Conservation (phyloP, 257 asterid species). For the Eucommia ulmoides region DNA sequence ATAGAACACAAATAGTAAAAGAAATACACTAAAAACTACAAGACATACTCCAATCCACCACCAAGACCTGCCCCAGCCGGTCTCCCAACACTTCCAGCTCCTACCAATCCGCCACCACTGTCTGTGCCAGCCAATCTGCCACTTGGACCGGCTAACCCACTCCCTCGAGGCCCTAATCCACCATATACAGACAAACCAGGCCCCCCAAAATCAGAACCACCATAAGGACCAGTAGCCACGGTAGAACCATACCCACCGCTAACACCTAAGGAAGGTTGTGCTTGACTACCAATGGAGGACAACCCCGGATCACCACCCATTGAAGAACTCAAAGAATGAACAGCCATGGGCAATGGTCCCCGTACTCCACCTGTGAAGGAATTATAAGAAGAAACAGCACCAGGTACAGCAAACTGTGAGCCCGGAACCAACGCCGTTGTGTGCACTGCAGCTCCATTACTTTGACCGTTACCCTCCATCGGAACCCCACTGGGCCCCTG, state of each 20-base stretch:
- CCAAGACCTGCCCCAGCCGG: slow-evolving; percentile 17
- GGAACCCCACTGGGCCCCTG: slow-evolving; percentile 17
- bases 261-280: slow-evolving; percentile 24
- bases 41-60: slow-evolving; percentile 9
- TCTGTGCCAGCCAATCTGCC: slow-evolving; percentile 14
- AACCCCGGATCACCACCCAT: slow-evolving; percentile 36
- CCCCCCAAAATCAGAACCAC: slow-evolving; percentile 39
- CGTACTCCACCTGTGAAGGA: slow-evolving; percentile 26
- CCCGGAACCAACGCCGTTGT: slow-evolving; percentile 19
- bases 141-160: slow-evolving; percentile 11
- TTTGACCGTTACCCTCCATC: slow-evolving; percentile 24
- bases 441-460: slow-evolving; percentile 28
- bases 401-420: slow-evolving; percentile 39
- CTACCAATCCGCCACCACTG: slow-evolving; percentile 17
- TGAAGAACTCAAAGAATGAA: slow-evolving; percentile 11
- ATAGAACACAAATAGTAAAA: no score
- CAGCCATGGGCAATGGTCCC: slow-evolving; percentile 13
- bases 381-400: slow-evolving; percentile 25
- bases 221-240: slow-evolving; percentile 38
- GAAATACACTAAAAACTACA: no score
- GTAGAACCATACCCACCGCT: slow-evolving; percentile 34
- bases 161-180: slow-evolving; percentile 18
- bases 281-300: slow-evolving; percentile 34
- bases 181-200: slow-evolving; percentile 41
- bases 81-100: slow-evolving; percentile 14